Evolutionary conservation across 2,329 filamentous ascomycete species (phyloP), one percentile per base, ranked within the genome.

Genomic region (Aspergillus japonicus): DNA sequence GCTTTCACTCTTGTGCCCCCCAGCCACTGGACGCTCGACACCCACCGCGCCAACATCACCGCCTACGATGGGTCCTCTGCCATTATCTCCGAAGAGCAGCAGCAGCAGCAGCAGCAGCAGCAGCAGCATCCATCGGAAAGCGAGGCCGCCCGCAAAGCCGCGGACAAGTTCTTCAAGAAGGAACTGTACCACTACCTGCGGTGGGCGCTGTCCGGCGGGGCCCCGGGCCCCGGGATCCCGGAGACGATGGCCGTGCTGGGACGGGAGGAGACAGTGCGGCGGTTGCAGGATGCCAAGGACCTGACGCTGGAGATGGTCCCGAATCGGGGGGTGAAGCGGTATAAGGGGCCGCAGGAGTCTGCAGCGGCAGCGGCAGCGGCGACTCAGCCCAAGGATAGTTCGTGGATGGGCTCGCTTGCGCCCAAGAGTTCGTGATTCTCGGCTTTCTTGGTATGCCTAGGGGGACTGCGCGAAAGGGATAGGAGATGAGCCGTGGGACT

Each of bases 221-320:
- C 75, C 21, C 77, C 80, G 10, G 86, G 86, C 0, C 84, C 85
- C 1, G 77, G 80, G 16, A 79, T 84, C 10, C 80, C 80, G 1
- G 76, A 80, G 44, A 80, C 80, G 2, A 83, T 88, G 82, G 75
- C 69, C 12, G 78, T 86, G 21, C 69, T 88, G 23, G 85, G 86
- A 0, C 79, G 78, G 50, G 74, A 80, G 3, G 82, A 85, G 66
- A 80, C 78, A 10, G 63, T 83, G 21, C 68, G 71, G 51, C 74
- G 83, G 52, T 62, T 83, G n/a, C 64, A 72, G 50, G 74, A 79
- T 56, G 77, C 79, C 5, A 76, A 71, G 50, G 57, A 65, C 14
- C 52, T 73, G 58, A 78, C 76, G 19, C 64, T 60, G 52, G 55
- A 62, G 6, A 48, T 60, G 39, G 48, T 67, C 12, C 42, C 57